phyloP scores from a whole-genome alignment of 495 filamentous ascomycete species.

The Aspergillus avenaceus region DNA sequence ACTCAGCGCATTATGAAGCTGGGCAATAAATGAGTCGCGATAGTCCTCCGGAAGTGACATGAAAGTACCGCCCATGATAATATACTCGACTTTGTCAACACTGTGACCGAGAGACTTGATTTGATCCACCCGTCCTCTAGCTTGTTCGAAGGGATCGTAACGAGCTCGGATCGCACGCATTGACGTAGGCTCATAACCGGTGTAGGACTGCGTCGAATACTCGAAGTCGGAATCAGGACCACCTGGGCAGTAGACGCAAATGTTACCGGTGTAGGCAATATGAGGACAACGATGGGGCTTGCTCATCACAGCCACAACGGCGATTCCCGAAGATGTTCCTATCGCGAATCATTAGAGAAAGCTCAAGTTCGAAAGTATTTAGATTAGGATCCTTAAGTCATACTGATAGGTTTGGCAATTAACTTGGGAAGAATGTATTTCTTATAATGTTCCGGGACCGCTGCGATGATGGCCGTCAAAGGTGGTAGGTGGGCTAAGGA shows the following conservation, averaged over 20 bases:
- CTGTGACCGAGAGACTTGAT: constrained; percentile 92
- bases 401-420: constrained; percentile 93
- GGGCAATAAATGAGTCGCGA: constrained; percentile 86
- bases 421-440: constrained; percentile 96
- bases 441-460: constrained; percentile 97
- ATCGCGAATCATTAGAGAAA: constrained; percentile 14
- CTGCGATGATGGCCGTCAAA: constrained; percentile 93
- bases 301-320: constrained; percentile 99
- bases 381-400: constrained; percentile 13
- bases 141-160: constrained; percentile 98
- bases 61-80: constrained; percentile 99
- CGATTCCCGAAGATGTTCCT: constrained; percentile 92
- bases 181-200: constrained; percentile 94
- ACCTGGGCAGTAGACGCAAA: constrained; percentile 97
- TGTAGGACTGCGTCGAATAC: constrained; percentile 98
- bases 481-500: constrained; percentile 79
- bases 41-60: constrained; percentile 92
- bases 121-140: constrained; percentile 91
- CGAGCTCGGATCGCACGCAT: constrained; percentile 97
- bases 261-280: constrained; percentile 96
- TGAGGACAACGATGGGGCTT: constrained; percentile 97
- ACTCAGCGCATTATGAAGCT: constrained; percentile 92
- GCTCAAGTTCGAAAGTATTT: not conserved
- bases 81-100: constrained; percentile 98
- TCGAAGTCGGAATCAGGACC: constrained; percentile 98